Evolutionary conservation across 2,329 filamentous ascomycete genomes (phyloP), one percentile per base, ranked within the genome.

Genomic region (Zymoseptoria brevis): DNA sequence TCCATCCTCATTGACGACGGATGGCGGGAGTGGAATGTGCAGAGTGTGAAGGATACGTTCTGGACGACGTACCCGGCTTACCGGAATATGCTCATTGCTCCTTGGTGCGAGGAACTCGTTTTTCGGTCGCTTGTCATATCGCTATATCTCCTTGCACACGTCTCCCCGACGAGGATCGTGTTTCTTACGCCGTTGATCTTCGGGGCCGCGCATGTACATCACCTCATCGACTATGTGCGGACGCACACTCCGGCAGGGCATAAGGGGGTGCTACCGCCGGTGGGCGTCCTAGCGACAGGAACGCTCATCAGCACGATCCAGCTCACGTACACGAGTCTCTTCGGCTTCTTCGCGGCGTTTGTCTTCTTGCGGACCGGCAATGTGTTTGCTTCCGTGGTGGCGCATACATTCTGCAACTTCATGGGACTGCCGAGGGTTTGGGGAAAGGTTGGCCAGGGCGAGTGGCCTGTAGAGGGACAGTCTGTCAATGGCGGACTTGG

Each of bases 311-410:
- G 90, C 1, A 65, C 91, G 9, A 81, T 97, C 65, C 94, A 97
- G 72, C 87, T 99, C 68, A 79, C 82, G 3, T 99, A 96, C 75
- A 99, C 94, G 0, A 92, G 90, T 6, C 75, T 97, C 4, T 99
- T 99, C 69, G 94, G 94, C 62, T 91, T 90, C 74, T 96, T 94
- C 74, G 92, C 89, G 4, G 91, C 90, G 0, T 99, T 97, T 68
- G 69, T 96, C 19, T 96, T 88, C 69, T 72, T 99, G 19, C 86
- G 93, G 41, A 95, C 91, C 0, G 91, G 90, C 3, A 95, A 88
- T 53, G 75, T 97, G 48, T 80, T 87, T 49, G 86, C 88, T 11
- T 87, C 87, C 30, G 86, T 93, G 56, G 71, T 86, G 19, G 87
- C 89, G 4, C 94, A 99, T 71, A 82, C 84, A 8, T 94, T 97